phyloP scores from a whole-genome alignment of 108 stramenopile genomes.

The Conticribra weissflogii region DNA sequence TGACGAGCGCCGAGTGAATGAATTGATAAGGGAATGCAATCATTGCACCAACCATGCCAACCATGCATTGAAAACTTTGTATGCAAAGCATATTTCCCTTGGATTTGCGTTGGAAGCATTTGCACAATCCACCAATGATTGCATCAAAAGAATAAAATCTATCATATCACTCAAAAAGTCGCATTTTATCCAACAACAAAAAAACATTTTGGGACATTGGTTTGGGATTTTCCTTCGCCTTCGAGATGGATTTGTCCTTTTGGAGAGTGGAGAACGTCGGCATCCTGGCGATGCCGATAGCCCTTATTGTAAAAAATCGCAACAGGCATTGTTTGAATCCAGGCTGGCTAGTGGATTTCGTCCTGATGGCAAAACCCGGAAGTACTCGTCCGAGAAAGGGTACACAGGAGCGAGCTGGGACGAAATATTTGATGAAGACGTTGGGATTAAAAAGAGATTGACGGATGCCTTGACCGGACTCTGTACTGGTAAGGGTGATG shows the following conservation, averaged over 20 bases:
- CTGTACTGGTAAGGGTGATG: not conserved
- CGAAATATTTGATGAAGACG: slow-evolving; percentile 71
- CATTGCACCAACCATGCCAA: slow-evolving; percentile 36
- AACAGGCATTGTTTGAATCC: slow-evolving; percentile 5
- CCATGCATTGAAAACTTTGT: slow-evolving; percentile 29
- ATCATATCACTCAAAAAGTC: not conserved
- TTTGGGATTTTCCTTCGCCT: slow-evolving; percentile 59
- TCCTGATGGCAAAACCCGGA: slow-evolving; percentile 70
- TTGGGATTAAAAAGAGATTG: slow-evolving; percentile 53
- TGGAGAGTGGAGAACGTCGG: slow-evolving; percentile 82
- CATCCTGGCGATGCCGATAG: slow-evolving; percentile 56
- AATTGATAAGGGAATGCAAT: slow-evolving; percentile 9
- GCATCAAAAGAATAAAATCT: slow-evolving; percentile 12
- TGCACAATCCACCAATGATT: slow-evolving; percentile 11
- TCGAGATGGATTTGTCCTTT: slow-evolving; percentile 75
- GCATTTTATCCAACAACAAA: too few relatives aligned
- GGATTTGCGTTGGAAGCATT: slow-evolving; percentile 28
- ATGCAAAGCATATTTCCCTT: slow-evolving; percentile 29
- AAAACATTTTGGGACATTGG: slow-evolving; percentile 22
- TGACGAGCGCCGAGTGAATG: not conserved
- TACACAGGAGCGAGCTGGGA: slow-evolving; percentile 83
- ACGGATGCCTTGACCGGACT: slow-evolving; percentile 22
- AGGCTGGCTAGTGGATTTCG: slow-evolving; percentile 20
- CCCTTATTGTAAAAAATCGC: slow-evolving; percentile 16
- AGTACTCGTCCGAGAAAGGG: slow-evolving; percentile 45